Evolutionary conservation across 140 eudicot species (phyloP), one percentile per base, ranked within the genome.

Genomic region (Senecio squalidus): DNA sequence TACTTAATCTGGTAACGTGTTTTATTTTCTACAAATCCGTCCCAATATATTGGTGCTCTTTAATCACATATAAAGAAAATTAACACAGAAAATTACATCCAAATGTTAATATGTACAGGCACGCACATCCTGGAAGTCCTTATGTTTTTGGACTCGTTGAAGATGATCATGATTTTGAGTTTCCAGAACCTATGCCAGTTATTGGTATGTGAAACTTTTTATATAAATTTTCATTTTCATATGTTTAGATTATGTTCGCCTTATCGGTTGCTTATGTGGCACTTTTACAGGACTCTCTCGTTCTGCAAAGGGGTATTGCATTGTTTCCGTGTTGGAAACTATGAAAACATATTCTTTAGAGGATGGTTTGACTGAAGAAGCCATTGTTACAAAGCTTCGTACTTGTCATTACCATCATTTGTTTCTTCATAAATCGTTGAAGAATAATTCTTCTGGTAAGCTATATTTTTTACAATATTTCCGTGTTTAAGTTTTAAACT

Each of bases 101-200:
- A n/a, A 31, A 22, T 44, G 36, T 24, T 33, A 47, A 40, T 63
- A 9, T 41, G 28, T 70, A 52, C 79, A 87, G 98, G 71, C 99
- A 92, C 59, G 99, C 99, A 71, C 96, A 88, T 68, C 99, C 99
- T 18, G 99, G 99, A 33, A 92, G 82, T 69, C 99, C 99, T 5
- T 92, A 92, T 63, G 95, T 92, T 55, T 87, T 87, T 71, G 99
- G 99, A 45, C 96, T 84, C 55, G 86, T 88, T 73, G 96, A 78
- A 68, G 96, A 79, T 66, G 95, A 84, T 60, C 83, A 64, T 26
- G 93, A 88, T 57, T 76, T 88, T 60, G 99, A 92, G 73, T 92
- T 92, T 66, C 99, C 99, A 33, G 99, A 92, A 51, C 96, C 99
- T 54, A 92, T 88, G 99, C 99, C 96, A 29, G 96, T 92, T 31